A percentile compares a stretch with the other conserved stretches of the same genome.
phyloP scores from a whole-genome alignment of 306 rosid genomes.

The Dryas octopetala region DNA sequence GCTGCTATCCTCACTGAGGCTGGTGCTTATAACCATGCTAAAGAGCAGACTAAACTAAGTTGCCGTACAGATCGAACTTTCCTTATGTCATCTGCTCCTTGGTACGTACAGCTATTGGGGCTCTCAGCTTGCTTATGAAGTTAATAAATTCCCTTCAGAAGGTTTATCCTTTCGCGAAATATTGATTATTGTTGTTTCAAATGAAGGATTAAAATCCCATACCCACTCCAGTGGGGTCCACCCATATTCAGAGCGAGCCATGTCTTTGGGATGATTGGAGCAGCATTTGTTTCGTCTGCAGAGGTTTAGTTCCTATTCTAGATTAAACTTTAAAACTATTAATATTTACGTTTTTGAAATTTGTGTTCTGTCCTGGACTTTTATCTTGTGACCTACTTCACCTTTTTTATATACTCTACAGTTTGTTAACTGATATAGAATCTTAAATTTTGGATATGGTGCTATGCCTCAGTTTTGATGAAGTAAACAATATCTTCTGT shows the following conservation, averaged over 20 bases:
- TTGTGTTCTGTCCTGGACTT: background rate
- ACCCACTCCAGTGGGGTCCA: constrained; percentile 96
- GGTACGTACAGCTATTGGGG: constrained; percentile 45
- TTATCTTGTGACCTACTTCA: background rate
- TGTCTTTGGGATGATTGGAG: constrained; percentile 96
- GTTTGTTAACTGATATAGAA: constrained; percentile 1
- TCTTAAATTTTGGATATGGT: background rate
- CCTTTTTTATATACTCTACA: background rate
- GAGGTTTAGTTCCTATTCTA: constrained; percentile 56
- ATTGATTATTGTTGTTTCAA: constrained; percentile 13
- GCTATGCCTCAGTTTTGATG: background rate
- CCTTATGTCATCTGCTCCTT: constrained; percentile 72
- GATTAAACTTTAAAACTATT: background rate
- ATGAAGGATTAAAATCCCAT: constrained; percentile 77
- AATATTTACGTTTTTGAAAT: background rate
- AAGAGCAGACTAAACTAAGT: constrained; percentile 50
- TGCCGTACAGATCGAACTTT: constrained; percentile 79
- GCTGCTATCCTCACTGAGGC: constrained; percentile 85
- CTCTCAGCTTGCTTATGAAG: constrained; percentile 1
- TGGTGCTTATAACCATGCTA: constrained; percentile 70
- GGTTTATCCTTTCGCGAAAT: constrained; percentile 15
- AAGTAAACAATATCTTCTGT: background rate
- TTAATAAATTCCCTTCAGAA: background rate
- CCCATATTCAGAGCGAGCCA: constrained; percentile 94
- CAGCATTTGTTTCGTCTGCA: constrained; percentile 83